These are phyloP conservation scores for Infundibulicybe gibba DNA, from an alignment of 768 basidiomycete genomes.

Conservation along the genomic window DNA sequence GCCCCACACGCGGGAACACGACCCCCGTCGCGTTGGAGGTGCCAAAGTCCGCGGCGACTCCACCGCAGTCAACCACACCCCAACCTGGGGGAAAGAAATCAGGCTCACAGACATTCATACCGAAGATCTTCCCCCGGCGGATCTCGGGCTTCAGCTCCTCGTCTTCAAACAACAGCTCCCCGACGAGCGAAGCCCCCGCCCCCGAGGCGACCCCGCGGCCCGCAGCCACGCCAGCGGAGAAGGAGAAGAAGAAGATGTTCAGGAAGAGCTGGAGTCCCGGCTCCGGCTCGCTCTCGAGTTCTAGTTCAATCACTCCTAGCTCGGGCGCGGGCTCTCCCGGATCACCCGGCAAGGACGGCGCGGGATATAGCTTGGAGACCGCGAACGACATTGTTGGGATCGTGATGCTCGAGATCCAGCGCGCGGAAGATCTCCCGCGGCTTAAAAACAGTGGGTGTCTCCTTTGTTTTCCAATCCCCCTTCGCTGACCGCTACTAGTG, in stretches of 20 bases:
- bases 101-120: not conserved
- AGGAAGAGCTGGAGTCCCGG: conserved; percentile 21
- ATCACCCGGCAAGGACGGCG: conserved; percentile 13
- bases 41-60: not conserved
- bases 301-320: not conserved
- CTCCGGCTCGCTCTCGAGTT: not conserved
- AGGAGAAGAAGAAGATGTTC: conserved; percentile 21
- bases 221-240: conserved; percentile 10
- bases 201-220: conserved; percentile 3
- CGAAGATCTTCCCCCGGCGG: conserved; percentile 1
- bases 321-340: not conserved
- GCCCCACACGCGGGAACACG: conserved; percentile 4
- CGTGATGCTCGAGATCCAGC: conserved; percentile 89
- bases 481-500: conserved; percentile 41
- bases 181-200: not conserved
- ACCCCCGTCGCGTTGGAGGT: too few relatives aligned
- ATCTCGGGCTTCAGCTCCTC: conserved; percentile 5
- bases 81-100: not conserved
- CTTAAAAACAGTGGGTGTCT: conserved; percentile 76
- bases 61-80: conserved; percentile 4
- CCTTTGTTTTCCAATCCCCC: not conserved
- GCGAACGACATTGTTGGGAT: conserved; percentile 88
- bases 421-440: conserved; percentile 80
- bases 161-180: not conserved
- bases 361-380: conserved; percentile 52